phyloP scores from a whole-genome alignment of 225 moss, liverwort and hornwort species.

The Antitrichia curtipendula region DNA sequence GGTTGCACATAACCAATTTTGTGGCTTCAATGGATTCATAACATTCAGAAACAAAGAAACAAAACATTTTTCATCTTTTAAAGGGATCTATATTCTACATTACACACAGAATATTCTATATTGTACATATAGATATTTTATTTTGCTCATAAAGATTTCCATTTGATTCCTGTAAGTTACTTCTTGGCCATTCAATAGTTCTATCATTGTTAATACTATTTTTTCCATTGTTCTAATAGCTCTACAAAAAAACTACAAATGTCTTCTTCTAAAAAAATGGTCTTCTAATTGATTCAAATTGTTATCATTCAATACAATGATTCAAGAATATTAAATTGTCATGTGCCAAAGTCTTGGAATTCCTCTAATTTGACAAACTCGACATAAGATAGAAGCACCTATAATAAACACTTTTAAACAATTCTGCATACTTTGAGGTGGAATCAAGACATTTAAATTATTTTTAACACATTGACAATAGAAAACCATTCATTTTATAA shows the following conservation, averaged over 20 bases:
- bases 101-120: neutral
- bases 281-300: neutral
- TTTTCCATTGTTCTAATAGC: neutral
- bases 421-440: accelerated
- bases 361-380: neutral
- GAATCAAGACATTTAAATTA: neutral
- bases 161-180: neutral
- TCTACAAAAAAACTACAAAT: neutral
- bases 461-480: neutral
- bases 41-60: neutral
- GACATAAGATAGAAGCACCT: neutral
- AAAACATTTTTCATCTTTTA: neutral
- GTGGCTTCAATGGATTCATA: neutral
- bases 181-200: neutral
- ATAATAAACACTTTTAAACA: neutral
- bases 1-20: accelerated
- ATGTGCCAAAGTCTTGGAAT: no score
- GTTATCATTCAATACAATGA: neutral
- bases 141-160: no score
- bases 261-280: no score
- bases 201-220: neutral
- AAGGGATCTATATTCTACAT: neutral
- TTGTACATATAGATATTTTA: neutral
- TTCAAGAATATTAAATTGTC: no score
- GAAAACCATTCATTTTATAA: neutral